Evolutionary conservation across 129 eudicot species (phyloP), one percentile per base, ranked within the genome.

Genomic region (Pittosporum tobira): DNA sequence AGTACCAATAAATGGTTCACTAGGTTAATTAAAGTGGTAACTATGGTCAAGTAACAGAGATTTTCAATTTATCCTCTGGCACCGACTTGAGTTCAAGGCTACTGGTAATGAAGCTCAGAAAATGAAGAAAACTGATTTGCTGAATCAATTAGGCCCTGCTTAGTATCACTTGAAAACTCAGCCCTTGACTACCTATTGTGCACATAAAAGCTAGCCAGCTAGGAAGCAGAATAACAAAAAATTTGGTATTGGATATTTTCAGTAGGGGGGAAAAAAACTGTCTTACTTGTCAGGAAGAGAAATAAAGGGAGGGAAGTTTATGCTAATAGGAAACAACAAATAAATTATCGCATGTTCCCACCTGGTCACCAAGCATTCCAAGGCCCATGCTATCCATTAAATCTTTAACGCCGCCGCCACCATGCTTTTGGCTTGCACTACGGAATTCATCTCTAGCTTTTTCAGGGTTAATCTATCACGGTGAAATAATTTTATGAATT

Each of bases 361-460:
- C 93, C 79, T 82, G 82, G n/a, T 83, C 88, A 50, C 77, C 81
- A 48, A 82, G 61, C 87, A 63, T 77, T 43, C 95, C 95, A 62
- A 87, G 93, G 65, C 95, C 95, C 84, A 87, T 83, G 67, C 93
- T 63, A 53, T 74, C 76, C 83, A 82, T 77, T 26, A 74, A 25
- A 70, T 64, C 69, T 49, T 72, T 79, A 21, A 79, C 77, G 52
- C 76, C 78, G 40, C 46, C 52, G 27, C 68, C 76, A 47, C 68
- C 84, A 65, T 69, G 52, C 24, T 66, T 53, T 60, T 76, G 69
- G 47, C 74, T 72, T 8, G 72, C 83, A 42, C 66, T 46, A 23
- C 75, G 82, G 24, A 76, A 63, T n/a, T 87, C 95, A 63, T 82
- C 91, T 73, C 71, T 77, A 20, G 73, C 58, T 60, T 71, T 75